Base-by-base conservation (phyloP, 1,284 basidiomycete species). In the Apiotrichum gamsii region DNA sequence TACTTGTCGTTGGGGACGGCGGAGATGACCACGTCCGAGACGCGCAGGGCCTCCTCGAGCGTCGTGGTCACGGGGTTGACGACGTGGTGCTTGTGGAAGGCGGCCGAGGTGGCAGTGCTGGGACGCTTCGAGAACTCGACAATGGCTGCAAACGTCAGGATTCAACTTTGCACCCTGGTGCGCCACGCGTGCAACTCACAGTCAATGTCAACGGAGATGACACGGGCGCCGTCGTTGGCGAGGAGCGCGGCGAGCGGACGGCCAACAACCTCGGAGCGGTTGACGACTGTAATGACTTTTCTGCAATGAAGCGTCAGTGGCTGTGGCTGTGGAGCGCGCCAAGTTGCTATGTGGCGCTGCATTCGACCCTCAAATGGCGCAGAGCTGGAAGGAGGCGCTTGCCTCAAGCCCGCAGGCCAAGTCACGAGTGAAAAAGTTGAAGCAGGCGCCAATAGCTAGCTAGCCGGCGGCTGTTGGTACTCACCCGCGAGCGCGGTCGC, bases 111-210 rank as follows among this genome's bases (percentile, higher is more conserved):
- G 13, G 74, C 60, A 11, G 47, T 30, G 6, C 66, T 59, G 0
- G 87, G 88, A n/a, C 89, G 83, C 71, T 93, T 93, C 36, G 85
- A 90, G 72, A 90, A 93, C 74, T 90, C 89, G 78, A 69, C 61
- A 36, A 71, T 70, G 37, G 70, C 71, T 67, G 48, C 34, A 28
- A 28, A 16, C 9, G 43, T 45, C 11, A 82, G n/a, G n/a, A n/a
- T n/a, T n/a, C n/a, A n/a, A n/a, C n/a, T n/a, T n/a, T n/a, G 21
- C 8, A 35, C 14, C 9, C 11, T 10, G 21, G 11, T 23, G 37
- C n/a, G n/a, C n/a, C n/a, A 36, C n/a, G n/a, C 5, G 9, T 16
- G 5, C 28, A 5, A 48, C 73, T 51, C 49, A 83, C 87, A 86
- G 72, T 90, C 87, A 50, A 95, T 85, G 71, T 96, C 91, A 23